Conservation (phyloP, 306 rosid species). For the Erythrophleum fordii region DNA sequence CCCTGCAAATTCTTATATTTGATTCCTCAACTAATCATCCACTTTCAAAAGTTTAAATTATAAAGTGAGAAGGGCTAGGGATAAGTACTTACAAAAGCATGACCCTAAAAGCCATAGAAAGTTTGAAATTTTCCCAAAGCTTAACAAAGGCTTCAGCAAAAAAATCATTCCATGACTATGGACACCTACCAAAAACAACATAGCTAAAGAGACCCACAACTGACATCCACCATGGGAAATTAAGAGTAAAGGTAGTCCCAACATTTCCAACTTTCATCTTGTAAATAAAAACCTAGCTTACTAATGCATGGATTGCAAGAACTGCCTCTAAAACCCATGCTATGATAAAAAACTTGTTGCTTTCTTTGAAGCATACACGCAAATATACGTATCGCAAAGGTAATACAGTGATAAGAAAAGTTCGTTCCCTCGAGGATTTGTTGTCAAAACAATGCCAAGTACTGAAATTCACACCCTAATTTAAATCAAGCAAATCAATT, state of each 20-base stretch:
- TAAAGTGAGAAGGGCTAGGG: not conserved
- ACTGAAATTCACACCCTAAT: no score
- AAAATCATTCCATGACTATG: conserved; percentile 65
- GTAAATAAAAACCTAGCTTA: conserved; percentile 61
- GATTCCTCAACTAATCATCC: no score
- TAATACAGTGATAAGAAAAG: no score
- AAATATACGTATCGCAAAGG: no score
- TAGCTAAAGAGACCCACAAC: conserved; percentile 54
- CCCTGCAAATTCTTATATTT: no score
- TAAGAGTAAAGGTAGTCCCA: conserved; percentile 59
- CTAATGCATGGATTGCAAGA: conserved; percentile 49
- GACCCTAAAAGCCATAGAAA: conserved; percentile 68
- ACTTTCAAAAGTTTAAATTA: not conserved
- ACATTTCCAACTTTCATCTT: conserved; percentile 53
- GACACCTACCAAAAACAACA: conserved; percentile 60
- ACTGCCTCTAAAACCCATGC: conserved; percentile 60
- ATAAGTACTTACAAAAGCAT: conserved; percentile 61
- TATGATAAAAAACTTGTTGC: no score
- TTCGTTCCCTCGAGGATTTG: no score
- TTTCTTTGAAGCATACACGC: no score
- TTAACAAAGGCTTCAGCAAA: conserved; percentile 62
- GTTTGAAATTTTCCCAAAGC: conserved; percentile 68
- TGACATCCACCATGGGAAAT: conserved; percentile 65
- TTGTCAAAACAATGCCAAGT: no score
- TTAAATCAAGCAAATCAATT: no score